phyloP scores from a whole-genome alignment of 2,329 filamentous ascomycete genomes.

The Ascochyta viciae-villosae region DNA sequence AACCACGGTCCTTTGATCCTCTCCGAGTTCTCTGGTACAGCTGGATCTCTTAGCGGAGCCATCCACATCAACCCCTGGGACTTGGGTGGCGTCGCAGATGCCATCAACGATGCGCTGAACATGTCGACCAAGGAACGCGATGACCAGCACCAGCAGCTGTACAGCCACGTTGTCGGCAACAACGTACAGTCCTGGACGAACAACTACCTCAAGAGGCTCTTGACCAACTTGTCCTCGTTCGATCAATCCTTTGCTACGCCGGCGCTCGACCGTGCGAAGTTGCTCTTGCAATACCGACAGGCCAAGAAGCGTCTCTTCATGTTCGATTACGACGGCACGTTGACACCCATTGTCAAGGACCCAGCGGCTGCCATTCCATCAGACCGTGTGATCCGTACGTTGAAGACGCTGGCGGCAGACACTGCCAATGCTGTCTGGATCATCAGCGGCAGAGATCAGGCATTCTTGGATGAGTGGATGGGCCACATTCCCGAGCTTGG shows the following conservation, averaged over 20 bases:
- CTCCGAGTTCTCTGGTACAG: constrained; percentile 95
- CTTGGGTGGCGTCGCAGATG: constrained; percentile 79
- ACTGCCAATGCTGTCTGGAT: constrained; percentile 94
- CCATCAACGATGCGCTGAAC: constrained; percentile 80
- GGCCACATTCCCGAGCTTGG: constrained; percentile 89
- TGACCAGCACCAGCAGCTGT: constrained; percentile 75
- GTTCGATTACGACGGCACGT: constrained; percentile 98
- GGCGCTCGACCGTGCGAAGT: constrained; percentile 74
- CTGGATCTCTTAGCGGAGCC: constrained; percentile 81
- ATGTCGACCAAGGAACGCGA: constrained; percentile 73
- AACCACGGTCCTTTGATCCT: constrained; percentile 87
- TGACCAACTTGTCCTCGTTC: constrained; percentile 80
- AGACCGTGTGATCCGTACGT: constrained; percentile 77
- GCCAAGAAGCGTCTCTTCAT: constrained; percentile 87
- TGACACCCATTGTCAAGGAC: constrained; percentile 92
- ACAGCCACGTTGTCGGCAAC: constrained; percentile 83
- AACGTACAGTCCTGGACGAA: constrained; percentile 88
- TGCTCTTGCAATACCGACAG: constrained; percentile 76
- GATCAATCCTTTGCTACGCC: constrained; percentile 80
- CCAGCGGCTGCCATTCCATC: constrained; percentile 89
- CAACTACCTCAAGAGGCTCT: constrained; percentile 77
- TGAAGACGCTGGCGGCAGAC: constrained; percentile 81
- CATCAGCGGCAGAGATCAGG: constrained; percentile 92
- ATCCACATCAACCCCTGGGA: constrained; percentile 99
- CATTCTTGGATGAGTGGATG: constrained; percentile 87